Percentiles rank a stretch among this genome's conserved stretches.
phyloP scores from a whole-genome alignment of 306 rosid genomes.

The Sophora flavescens region DNA sequence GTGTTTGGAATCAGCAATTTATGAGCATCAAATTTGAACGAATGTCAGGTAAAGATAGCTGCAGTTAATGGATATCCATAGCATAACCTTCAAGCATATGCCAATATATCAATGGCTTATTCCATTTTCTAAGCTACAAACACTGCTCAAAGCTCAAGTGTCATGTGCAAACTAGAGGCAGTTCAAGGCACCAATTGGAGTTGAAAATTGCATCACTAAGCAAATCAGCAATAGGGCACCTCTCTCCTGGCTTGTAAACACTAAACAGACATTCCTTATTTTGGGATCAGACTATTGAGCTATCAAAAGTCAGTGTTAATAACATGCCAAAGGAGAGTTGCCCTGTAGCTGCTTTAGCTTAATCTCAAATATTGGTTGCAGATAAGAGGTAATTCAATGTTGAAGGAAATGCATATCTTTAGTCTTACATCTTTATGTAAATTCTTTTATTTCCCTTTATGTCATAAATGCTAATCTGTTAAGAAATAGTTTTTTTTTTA shows the following conservation, averaged over 20 bases:
- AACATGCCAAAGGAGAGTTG: constrained; percentile 70
- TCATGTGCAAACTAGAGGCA: constrained; percentile 13
- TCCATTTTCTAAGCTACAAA: constrained; percentile 40
- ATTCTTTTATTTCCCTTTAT: background rate
- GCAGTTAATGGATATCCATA: constrained; percentile 33
- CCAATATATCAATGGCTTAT: constrained; percentile 51
- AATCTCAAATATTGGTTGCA: background rate
- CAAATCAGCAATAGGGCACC: constrained; percentile 52
- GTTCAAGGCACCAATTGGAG: background rate
- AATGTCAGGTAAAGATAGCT: constrained; percentile 30
- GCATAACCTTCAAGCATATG: constrained; percentile 52
- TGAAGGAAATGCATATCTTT: constrained; percentile 11
- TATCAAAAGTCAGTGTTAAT: background rate
- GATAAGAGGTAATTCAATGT: constrained; percentile 22
- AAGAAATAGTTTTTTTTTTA: no score
- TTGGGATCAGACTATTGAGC: background rate
- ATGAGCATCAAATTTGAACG: constrained; percentile 1
- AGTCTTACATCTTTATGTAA: background rate
- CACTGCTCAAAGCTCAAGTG: background rate
- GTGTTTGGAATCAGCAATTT: constrained; percentile 23
- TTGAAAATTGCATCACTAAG: background rate
- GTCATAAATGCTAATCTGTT: background rate
- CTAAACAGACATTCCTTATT: background rate
- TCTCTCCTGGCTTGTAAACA: constrained; percentile 56
- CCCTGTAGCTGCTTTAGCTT: constrained; percentile 61